phyloP scores from a whole-genome alignment of 345 rosid species.

The Microthlaspi erraticum region DNA sequence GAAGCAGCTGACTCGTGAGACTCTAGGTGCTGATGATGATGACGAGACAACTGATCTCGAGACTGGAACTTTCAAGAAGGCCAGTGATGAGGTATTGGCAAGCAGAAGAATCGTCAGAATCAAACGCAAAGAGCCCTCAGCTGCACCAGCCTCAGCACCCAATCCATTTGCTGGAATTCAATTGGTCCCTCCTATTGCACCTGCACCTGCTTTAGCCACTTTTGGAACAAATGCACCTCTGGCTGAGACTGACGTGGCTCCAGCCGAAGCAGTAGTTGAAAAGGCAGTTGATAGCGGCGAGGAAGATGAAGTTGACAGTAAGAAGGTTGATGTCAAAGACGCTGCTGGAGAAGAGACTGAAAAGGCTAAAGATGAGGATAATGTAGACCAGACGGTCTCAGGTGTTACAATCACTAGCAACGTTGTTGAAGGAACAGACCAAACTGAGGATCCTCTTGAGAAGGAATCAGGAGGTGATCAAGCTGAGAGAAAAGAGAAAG shows the following conservation, averaged over 20 bases:
- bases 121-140: conserved; percentile 60
- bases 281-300: conserved; percentile 27
- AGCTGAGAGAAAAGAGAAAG: conserved; percentile 47
- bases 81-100: conserved; percentile 88
- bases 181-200: conserved; percentile 57
- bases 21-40: conserved; percentile 86
- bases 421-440: conserved; percentile 47
- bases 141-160: conserved; percentile 53
- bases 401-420: conserved; percentile 32
- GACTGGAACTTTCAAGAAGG: conserved; percentile 87
- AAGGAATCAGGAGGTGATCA: conserved; percentile 48
- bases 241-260: conserved; percentile 27
- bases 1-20: conserved; percentile 80
- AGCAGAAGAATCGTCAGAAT: conserved; percentile 78
- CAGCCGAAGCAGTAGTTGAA: conserved; percentile 48
- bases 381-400: conserved; percentile 32
- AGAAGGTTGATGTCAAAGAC: conserved; percentile 43
- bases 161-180: conserved; percentile 90
- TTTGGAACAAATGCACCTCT: conserved; percentile 29
- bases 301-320: conserved; percentile 44
- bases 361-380: conserved; percentile 47
- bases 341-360: conserved; percentile 35
- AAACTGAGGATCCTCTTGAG: conserved; percentile 49
- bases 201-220: conserved; percentile 38
- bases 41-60: conserved; percentile 66